Percentiles rank a stretch among this genome's conserved stretches.
Evolutionary conservation across 768 basidiomycete species (phyloP).

Genomic region (Tylopilus sp.): DNA sequence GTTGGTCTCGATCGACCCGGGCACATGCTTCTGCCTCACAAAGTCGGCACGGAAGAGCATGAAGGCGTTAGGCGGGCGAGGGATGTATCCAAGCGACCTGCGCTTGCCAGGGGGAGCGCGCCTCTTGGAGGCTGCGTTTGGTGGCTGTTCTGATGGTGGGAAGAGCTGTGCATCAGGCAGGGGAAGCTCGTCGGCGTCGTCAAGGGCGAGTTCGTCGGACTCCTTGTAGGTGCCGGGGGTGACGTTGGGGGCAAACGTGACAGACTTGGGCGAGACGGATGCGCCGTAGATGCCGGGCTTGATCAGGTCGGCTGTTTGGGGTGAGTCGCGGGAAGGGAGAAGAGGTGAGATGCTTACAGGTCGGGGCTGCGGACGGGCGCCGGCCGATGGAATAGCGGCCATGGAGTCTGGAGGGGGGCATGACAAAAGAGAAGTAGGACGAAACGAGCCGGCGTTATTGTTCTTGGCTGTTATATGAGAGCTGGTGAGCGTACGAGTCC

Average conservation of each 20-base stretch:
- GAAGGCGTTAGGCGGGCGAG: constrained; percentile 32
- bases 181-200: constrained; percentile 26
- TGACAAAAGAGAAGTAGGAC: constrained; percentile 14
- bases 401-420: constrained; percentile 20
- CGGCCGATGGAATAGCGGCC: constrained; percentile 33
- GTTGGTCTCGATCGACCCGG: constrained; percentile 48
- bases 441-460: constrained; percentile 23
- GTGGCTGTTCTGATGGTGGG: constrained; percentile 47
- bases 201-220: constrained; percentile 26
- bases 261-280: constrained; percentile 41
- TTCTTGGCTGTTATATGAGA: no score
- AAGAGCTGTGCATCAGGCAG: constrained; percentile 43
- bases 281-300: constrained; percentile 55
- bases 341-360: constrained; percentile 2
- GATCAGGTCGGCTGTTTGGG: constrained; percentile 33
- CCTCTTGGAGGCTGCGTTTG: constrained; percentile 39
- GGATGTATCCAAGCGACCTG: constrained; percentile 46
- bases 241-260: constrained; percentile 63
- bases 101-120: constrained; percentile 61
- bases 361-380: constrained; percentile 39
- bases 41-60: constrained; percentile 38
- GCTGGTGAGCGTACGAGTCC: background rate
- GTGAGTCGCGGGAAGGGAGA: background rate
- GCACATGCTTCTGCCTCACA: constrained; percentile 44
- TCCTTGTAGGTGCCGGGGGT: constrained; percentile 51